Conservation (phyloP, 1,284 basidiomycete genomes). For the Schizophyllum commune region DNA sequence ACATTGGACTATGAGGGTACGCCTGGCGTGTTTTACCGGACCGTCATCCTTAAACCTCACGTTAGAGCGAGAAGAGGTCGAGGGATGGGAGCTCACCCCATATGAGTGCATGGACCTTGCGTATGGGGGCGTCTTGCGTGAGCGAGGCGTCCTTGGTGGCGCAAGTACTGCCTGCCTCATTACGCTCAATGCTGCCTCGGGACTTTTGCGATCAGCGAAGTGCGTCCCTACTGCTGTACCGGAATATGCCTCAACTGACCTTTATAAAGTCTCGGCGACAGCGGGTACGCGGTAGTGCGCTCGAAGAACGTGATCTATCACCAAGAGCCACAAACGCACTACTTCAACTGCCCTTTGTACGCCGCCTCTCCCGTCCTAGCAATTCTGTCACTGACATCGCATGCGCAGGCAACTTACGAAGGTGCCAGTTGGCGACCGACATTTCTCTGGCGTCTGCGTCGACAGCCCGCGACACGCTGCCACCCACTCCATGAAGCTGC, state of each 20-base stretch:
- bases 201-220: conserved; percentile 60
- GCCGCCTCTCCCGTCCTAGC: no score
- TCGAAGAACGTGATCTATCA: conserved; percentile 41
- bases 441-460: conserved; percentile 24
- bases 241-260: conserved; percentile 3
- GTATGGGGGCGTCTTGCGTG: conserved; percentile 47
- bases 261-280: conserved; percentile 55
- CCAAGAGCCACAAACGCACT: conserved; percentile 51
- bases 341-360: conserved; percentile 58
- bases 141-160: conserved; percentile 53
- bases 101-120: conserved; percentile 50
- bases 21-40: not conserved
- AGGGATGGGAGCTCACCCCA: conserved; percentile 51
- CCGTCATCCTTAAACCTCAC: not conserved
- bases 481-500: conserved; percentile 40
- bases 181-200: conserved; percentile 52
- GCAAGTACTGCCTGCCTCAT: conserved; percentile 63
- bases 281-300: conserved; percentile 60
- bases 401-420: conserved; percentile 45
- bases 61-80: conserved; percentile 43
- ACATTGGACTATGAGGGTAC: conserved; percentile 63
- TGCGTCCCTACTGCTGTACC: conserved; percentile 19
- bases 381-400: conserved; percentile 12
- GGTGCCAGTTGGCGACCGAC: conserved; percentile 25
- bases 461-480: conserved; percentile 48